phyloP scores from a whole-genome alignment of 805 yeast species.

The Tetrapisispora phaffii region DNA sequence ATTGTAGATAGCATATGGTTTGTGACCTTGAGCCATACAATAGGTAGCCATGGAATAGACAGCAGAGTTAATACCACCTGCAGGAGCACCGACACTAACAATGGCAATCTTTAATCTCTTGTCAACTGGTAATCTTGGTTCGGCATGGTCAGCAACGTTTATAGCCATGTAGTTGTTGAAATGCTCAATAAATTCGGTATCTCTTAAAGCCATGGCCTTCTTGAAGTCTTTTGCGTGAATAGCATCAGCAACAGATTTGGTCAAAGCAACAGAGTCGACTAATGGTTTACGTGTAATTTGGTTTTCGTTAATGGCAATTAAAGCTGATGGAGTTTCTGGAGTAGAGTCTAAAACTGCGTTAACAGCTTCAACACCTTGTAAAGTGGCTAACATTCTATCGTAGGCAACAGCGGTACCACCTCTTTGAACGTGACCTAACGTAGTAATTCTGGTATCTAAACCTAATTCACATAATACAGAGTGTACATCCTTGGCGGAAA shows the following conservation, averaged over 20 bases:
- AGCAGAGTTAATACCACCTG: slow-evolving; percentile 72
- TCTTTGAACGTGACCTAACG: slow-evolving; percentile 73
- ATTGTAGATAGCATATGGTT: slow-evolving; percentile 58
- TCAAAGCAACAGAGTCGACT: slow-evolving; percentile 62
- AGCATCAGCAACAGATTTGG: slow-evolving; percentile 64
- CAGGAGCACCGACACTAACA: slow-evolving; percentile 71
- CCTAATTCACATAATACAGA: slow-evolving; percentile 57
- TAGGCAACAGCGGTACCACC: slow-evolving; percentile 76
- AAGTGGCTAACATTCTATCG: slow-evolving; percentile 61
- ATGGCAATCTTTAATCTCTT: slow-evolving; percentile 57
- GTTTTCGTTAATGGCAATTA: slow-evolving; percentile 66
- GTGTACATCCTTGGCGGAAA: slow-evolving; percentile 55
- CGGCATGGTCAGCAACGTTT: slow-evolving; percentile 57
- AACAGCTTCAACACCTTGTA: slow-evolving; percentile 78
- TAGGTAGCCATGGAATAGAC: slow-evolving; percentile 64
- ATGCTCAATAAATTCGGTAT: slow-evolving; percentile 58
- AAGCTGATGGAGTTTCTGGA: slow-evolving; percentile 67
- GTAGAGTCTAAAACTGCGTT: slow-evolving; percentile 59
- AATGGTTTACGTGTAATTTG: slow-evolving; percentile 58
- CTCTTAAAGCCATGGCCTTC: slow-evolving; percentile 61
- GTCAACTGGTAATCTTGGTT: slow-evolving; percentile 45
- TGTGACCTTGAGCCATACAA: slow-evolving; percentile 69
- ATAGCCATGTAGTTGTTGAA: slow-evolving; percentile 53
- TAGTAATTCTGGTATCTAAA: slow-evolving; percentile 68
- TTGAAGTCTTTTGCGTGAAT: slow-evolving; percentile 57